Base-by-base conservation (phyloP, 306 rosid genomes). In the Alnus rubra region DNA sequence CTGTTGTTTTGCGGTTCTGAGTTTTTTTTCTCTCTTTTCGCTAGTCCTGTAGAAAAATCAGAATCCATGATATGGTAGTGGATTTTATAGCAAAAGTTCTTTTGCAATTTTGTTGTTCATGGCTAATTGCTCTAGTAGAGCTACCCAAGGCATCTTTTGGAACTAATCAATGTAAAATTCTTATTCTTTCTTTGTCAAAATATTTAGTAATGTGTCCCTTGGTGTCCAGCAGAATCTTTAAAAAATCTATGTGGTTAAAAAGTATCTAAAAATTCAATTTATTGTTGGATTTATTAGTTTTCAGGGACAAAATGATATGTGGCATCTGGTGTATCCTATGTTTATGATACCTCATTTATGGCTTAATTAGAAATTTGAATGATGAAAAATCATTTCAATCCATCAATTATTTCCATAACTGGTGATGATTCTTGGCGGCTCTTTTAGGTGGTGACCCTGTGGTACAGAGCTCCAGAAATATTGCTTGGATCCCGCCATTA, bases 401-500 rank as follows among this genome's bases (percentile, higher is more conserved):
- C 28, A 33, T 28, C 19, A 59, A 47, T 56, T 71, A 78, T 73
- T 65, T 56, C 53, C 19, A 49, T 37, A 9, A 28, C 69, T 72
- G 52, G 75, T 78, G 53, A 58, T 81, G 71, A 71, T 70, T 45
- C 9, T 69, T 63, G 73, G 69, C 67, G 63, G 76, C 75, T 80
- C 56, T 71, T 19, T 35, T 86, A 94, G 98, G 98, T 95, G 87
- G 99, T 95, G 81, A 95, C 99, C 39, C 90, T 95, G 19, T 95
- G 99, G 99, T 95, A 95, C 77, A 89, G 99, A 90, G 99, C 99
- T 73, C 99, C 99, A 33, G 99, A 95, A 84, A 93, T 95, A 87
- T 85, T 95, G 87, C 99, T 95, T 76, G 99, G 99, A 79, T 92
- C 99, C 75, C 98, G 97, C 71, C 96, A 95, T 85, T 95, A 95